Evolutionary conservation across 148 eudicot species (phyloP).

Genomic region (Rhododendron griersonianum): DNA sequence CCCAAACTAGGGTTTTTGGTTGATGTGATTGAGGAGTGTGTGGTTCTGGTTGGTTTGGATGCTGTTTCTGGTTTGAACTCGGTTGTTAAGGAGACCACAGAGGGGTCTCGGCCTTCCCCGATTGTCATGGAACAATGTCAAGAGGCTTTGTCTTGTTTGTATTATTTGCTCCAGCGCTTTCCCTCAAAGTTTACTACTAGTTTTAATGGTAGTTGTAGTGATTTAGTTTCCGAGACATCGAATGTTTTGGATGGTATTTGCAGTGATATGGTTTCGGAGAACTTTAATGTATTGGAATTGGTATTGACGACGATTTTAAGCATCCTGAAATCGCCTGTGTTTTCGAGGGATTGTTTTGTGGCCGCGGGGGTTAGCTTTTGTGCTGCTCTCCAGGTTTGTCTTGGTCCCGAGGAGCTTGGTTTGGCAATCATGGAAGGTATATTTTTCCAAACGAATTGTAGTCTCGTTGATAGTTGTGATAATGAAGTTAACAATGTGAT

Average conservation of each 20-base stretch:
- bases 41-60: slow-evolving; percentile 62
- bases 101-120: slow-evolving; percentile 67
- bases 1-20: slow-evolving; percentile 81
- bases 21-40: slow-evolving; percentile 71
- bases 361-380: slow-evolving; percentile 94
- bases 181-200: slow-evolving; percentile 45
- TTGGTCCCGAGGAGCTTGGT: slow-evolving; percentile 66
- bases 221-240: background rate
- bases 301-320: slow-evolving; percentile 42
- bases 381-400: slow-evolving; percentile 78
- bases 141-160: slow-evolving; percentile 83
- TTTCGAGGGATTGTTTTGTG: slow-evolving; percentile 89
- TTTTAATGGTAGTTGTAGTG: slow-evolving; percentile 3
- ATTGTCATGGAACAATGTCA: slow-evolving; percentile 95
- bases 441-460: slow-evolving; percentile 32
- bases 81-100: slow-evolving; percentile 54
- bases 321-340: slow-evolving; percentile 58
- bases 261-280: background rate
- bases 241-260: slow-evolving; percentile 16
- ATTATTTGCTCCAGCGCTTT: slow-evolving; percentile 85
- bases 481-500: slow-evolving; percentile 28
- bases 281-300: slow-evolving; percentile 32
- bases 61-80: slow-evolving; percentile 49
- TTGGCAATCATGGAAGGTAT: slow-evolving; percentile 58
- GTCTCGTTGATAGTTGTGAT: slow-evolving; percentile 21